These are phyloP conservation scores for Trichophaea hybrida DNA, from an alignment of 2,329 filamentous ascomycete genomes.

Conservation along the genomic window DNA sequence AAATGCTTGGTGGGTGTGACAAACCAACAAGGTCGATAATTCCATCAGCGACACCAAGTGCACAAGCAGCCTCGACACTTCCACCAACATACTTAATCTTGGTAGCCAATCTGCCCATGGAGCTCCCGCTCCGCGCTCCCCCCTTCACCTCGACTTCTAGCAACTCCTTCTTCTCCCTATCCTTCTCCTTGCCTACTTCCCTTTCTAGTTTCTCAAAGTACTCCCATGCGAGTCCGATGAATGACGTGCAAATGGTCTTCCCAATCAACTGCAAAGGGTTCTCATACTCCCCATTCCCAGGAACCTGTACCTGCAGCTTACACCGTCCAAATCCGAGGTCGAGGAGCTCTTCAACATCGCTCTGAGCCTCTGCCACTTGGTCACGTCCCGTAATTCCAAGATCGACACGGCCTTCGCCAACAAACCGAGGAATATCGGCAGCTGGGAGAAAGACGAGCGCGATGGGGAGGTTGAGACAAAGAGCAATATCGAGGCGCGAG, in stretches of 20 bases:
- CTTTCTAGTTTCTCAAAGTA: constrained; percentile 73
- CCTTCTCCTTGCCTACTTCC: constrained; percentile 29
- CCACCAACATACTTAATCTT: constrained; percentile 90
- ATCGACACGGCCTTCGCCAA: constrained; percentile 85
- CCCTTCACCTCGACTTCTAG: constrained; percentile 25
- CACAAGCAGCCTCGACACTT: constrained; percentile 93
- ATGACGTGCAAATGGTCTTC: constrained; percentile 90
- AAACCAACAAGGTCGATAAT: constrained; percentile 93
- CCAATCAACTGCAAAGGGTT: constrained; percentile 68
- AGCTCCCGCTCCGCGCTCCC: constrained; percentile 1
- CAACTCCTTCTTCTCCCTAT: constrained; percentile 29
- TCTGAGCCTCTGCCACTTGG: constrained; percentile 48
- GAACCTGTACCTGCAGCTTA: constrained; percentile 93
- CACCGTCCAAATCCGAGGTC: constrained; percentile 83
- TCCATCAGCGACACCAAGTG: constrained; percentile 85
- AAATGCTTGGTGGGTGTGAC: constrained; percentile 30
- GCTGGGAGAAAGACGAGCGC: constrained; percentile 94
- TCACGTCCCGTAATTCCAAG: constrained; percentile 90
- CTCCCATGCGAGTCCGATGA: constrained; percentile 65
- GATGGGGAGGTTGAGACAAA: constrained; percentile 92
- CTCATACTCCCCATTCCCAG: constrained; percentile 60
- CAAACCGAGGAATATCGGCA: constrained; percentile 92
- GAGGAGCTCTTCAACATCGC: constrained; percentile 65
- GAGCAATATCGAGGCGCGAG: constrained; percentile 87
- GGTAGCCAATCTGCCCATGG: constrained; percentile 51